Conservation (phyloP, 257 asterid genomes). For the Solanum medicagineum region DNA sequence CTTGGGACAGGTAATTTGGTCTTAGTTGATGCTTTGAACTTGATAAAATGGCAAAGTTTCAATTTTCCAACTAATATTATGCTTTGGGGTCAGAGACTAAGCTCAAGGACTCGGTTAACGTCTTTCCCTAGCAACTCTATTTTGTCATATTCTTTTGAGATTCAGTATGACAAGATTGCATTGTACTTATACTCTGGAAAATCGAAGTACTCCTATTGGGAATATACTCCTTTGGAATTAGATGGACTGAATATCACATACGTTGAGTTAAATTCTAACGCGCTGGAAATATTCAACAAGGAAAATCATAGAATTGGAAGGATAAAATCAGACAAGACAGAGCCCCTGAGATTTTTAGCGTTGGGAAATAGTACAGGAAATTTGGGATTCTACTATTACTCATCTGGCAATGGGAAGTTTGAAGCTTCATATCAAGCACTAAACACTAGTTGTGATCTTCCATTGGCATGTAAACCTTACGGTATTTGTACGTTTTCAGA, state of each 20-base stretch:
- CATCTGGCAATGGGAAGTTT: constrained; percentile 25
- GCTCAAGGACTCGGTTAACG: constrained; percentile 66
- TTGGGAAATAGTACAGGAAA: constrained; percentile 49
- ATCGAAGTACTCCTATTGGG: constrained; percentile 75
- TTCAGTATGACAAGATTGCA: constrained; percentile 47
- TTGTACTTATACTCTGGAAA: constrained; percentile 40
- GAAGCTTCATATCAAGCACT: constrained; percentile 55
- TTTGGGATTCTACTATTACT: constrained; percentile 49
- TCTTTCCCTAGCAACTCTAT: constrained; percentile 51
- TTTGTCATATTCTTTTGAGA: constrained; percentile 54
- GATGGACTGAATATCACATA: constrained; percentile 43
- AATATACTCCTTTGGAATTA: constrained; percentile 26
- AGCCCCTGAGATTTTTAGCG: constrained; percentile 47
- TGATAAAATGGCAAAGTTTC: constrained; percentile 86
- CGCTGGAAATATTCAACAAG: constrained; percentile 51
- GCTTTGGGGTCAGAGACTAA: constrained; percentile 86
- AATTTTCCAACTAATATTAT: constrained; percentile 78
- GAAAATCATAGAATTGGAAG: constrained; percentile 20
- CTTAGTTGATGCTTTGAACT: constrained; percentile 46
- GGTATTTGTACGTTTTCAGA: constrained; percentile 61
- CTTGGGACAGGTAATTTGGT: constrained; percentile 71
- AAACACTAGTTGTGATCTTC: constrained; percentile 56
- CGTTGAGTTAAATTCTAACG: constrained; percentile 42
- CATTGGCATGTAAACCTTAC: constrained; percentile 51
- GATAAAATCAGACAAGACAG: constrained; percentile 16